Conservation (phyloP, 805 yeast species). For the Millerozyma miso region DNA sequence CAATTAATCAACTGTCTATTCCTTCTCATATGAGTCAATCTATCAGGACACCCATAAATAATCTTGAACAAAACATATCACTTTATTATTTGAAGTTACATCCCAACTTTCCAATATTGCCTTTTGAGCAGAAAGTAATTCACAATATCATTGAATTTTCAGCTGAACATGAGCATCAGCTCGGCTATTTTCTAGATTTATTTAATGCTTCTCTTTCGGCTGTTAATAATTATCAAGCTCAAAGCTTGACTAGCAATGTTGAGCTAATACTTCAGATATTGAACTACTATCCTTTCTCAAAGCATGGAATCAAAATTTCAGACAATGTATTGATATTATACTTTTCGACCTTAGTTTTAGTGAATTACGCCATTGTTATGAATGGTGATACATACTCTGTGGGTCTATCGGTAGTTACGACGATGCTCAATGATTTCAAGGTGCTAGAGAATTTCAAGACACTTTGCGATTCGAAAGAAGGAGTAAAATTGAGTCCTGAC, state of each 20-base stretch:
- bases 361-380: constrained; percentile 55
- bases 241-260: constrained; percentile 29
- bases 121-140: constrained; percentile 27
- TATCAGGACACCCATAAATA: constrained; percentile 13
- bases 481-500: constrained; percentile 14
- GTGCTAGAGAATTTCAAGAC: constrained; percentile 43
- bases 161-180: constrained; percentile 20
- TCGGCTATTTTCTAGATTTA: constrained; percentile 32
- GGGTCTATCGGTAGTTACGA: constrained; percentile 48
- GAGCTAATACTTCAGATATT: constrained; percentile 31
- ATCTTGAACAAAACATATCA: constrained; percentile 31
- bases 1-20: constrained; percentile 1
- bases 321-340: constrained; percentile 25
- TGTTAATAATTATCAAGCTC: constrained; percentile 32
- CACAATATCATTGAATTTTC: constrained; percentile 15
- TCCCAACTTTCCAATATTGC: constrained; percentile 42
- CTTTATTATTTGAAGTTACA: constrained; percentile 44
- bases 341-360: constrained; percentile 26
- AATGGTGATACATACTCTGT: constrained; percentile 59
- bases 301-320: constrained; percentile 14
- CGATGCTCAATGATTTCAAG: constrained; percentile 57
- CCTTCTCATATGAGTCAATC: neutral
- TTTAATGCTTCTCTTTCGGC: constrained; percentile 39
- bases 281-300: constrained; percentile 32
- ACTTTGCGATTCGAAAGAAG: constrained; percentile 26